Conservation (phyloP, 225 moss, liverwort and hornwort genomes). For the Sphagnum tenellum region DNA sequence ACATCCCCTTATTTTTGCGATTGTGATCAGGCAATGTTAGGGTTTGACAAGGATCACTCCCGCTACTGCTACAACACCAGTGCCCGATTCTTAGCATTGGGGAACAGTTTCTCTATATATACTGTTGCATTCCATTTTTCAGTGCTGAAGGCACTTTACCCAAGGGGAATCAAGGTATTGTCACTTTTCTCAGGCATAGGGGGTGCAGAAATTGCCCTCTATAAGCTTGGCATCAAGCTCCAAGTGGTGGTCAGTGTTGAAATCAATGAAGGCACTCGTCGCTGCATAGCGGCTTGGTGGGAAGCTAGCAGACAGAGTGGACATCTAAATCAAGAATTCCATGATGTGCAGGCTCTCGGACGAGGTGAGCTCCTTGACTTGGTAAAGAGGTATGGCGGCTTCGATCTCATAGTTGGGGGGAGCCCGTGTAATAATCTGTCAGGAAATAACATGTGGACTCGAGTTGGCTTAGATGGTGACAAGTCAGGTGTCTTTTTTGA, state of each 20-base stretch:
- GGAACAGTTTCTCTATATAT: constrained; percentile 74
- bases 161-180: constrained; percentile 52
- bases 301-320: constrained; percentile 53
- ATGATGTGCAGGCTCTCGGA: constrained; percentile 47
- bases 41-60: constrained; percentile 62
- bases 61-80: constrained; percentile 19
- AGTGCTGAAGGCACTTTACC: constrained; percentile 53
- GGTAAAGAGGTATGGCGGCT: constrained; percentile 40
- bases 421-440: constrained; percentile 80
- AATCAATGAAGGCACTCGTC: constrained; percentile 42
- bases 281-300: constrained; percentile 71
- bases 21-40: constrained; percentile 2
- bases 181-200: constrained; percentile 88
- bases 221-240: constrained; percentile 57
- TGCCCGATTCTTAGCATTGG: constrained; percentile 52
- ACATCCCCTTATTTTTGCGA: too few species aligned
- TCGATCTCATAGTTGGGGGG: constrained; percentile 80
- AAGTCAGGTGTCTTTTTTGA: constrained; percentile 70
- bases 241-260: constrained; percentile 80
- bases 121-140: constrained; percentile 82
- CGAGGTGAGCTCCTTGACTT: constrained; percentile 21
- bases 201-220: constrained; percentile 82
- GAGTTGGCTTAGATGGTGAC: constrained; percentile 51
- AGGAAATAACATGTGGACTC: constrained; percentile 53
- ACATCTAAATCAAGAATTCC: constrained; percentile 25